A percentile compares a stretch with the other conserved stretches of the same genome.
Conservation (phyloP, 2,329 filamentous ascomycete genomes). For the Colletotrichum sp. region DNA sequence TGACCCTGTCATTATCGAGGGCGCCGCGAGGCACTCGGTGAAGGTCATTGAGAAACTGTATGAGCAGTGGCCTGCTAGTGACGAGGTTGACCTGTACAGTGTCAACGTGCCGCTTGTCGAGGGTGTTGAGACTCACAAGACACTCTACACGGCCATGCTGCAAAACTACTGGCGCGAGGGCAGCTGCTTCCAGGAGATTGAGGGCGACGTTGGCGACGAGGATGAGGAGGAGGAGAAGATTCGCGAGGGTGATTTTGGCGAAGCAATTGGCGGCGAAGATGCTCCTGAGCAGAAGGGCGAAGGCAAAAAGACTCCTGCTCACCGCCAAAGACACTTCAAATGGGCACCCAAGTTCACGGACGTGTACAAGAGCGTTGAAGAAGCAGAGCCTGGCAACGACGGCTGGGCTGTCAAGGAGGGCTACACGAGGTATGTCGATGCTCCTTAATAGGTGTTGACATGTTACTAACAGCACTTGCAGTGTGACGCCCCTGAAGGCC, state of each 20-base stretch:
- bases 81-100: conserved; percentile 80
- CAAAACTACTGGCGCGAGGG: conserved; percentile 90
- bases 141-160: conserved; percentile 84
- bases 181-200: conserved; percentile 84
- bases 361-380: conserved; percentile 86
- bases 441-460: not conserved
- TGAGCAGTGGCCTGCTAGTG: conserved; percentile 72
- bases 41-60: conserved; percentile 80
- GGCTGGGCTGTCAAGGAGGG: conserved; percentile 92
- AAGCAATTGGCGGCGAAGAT: conserved; percentile 31
- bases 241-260: conserved; percentile 65
- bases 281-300: conserved; percentile 23
- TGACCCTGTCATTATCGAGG: conserved; percentile 79
- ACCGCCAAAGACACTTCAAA: conserved; percentile 88
- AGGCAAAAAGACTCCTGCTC: conserved; percentile 40
- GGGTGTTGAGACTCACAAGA: conserved; percentile 72
- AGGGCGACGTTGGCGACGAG: conserved; percentile 67
- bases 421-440: conserved; percentile 72
- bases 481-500: conserved; percentile 87
- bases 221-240: conserved; percentile 77
- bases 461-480: conserved; percentile 39
- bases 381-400: conserved; percentile 81
- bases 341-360: conserved; percentile 90
- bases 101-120: conserved; percentile 89
- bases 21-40: conserved; percentile 76